Base-by-base conservation (phyloP, 2,329 filamentous ascomycete genomes). In the Paecilomyces variotii region DNA sequence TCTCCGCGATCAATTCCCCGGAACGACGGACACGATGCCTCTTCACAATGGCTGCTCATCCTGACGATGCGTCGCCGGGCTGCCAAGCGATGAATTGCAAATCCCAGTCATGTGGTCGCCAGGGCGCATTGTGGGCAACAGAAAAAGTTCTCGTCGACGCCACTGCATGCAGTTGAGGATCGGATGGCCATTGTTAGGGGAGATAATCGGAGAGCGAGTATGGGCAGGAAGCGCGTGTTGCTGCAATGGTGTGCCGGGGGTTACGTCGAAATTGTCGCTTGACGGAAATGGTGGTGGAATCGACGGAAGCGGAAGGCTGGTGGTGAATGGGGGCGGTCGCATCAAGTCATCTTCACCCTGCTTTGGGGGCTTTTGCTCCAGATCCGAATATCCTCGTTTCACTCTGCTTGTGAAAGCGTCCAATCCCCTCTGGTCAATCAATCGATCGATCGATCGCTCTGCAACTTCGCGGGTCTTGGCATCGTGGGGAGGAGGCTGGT, bases 381-480 rank as follows among this genome's bases (percentile, higher is more conserved):
- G 35, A 19, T 45, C 35, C n/a, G 30, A 32, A 32, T 32, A 19
- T 45, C 14, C 14, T 45, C 35, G 14, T 7, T 7, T 45, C 39
- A n/a, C n/a, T 45, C 14, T 39, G 11, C 14, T n/a, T 2, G 39
- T 45, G 39, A 45, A 45, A 19, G 39, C 39, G n/a, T 19, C 39
- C 30, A 10, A 39, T 39, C 35, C 1, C 11, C 14, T 45, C 12
- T n/a, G 39, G 14, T n/a, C 4, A 9, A n/a, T 45, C 30, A 2
- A 7, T 32, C 4, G 7, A 32, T 39, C 30, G 9, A 7, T 32
- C 4, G 7, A 32, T 39, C 39, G 39, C 5, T 45, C 39, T n/a
- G 39, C 39, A 45, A n/a, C 19, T 9, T n/a, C 19, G 39, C 53
- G 59, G 49, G 53, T 55, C 61, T 60, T 61, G 61, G 61, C 59